These are phyloP conservation scores for Daldinia concentrica DNA, from an alignment of 495 filamentous ascomycete genomes.

Conservation along the genomic window DNA sequence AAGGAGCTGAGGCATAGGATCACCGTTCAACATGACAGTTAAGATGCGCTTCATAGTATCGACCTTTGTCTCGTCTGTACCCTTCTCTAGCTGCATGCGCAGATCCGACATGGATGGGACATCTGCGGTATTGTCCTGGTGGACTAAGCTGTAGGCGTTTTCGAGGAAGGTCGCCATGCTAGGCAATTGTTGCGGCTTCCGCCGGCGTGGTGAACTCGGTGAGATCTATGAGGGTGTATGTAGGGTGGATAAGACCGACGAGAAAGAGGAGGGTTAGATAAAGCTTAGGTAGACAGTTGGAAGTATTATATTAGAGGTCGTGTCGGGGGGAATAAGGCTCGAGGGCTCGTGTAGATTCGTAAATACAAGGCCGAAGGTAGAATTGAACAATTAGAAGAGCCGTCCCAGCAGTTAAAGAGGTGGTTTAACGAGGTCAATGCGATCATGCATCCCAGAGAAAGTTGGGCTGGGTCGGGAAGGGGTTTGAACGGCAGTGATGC, in stretches of 20 bases:
- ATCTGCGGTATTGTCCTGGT: conserved; percentile 93
- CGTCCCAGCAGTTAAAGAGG: conserved; percentile 34
- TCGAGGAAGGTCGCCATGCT: conserved; percentile 96
- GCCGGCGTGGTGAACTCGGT: conserved; percentile 36
- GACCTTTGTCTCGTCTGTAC: conserved; percentile 94
- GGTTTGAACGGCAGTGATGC: conserved; percentile 15
- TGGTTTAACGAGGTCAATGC: conserved; percentile 29
- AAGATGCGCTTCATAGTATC: conserved; percentile 99
- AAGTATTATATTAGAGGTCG: conserved; percentile 16
- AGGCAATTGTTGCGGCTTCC: conserved; percentile 51
- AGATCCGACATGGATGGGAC: conserved; percentile 90
- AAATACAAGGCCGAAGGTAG: conserved; percentile 11
- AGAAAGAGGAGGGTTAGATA: not conserved
- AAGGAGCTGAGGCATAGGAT: conserved; percentile 91
- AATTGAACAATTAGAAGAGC: conserved; percentile 22
- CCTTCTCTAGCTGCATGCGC: conserved; percentile 94
- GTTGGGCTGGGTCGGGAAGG: conserved; percentile 8
- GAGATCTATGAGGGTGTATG: conserved; percentile 3
- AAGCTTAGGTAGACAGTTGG: not conserved
- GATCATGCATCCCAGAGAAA: conserved; percentile 42
- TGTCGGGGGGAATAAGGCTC: conserved; percentile 7
- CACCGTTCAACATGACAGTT: conserved; percentile 97
- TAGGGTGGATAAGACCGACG: conserved; percentile 3
- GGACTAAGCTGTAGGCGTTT: conserved; percentile 91
- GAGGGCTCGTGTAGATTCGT: conserved; percentile 19